These are phyloP conservation scores for Hymenoscyphus salicellus DNA, from an alignment of 2,329 filamentous ascomycete species.

Conservation along the genomic window DNA sequence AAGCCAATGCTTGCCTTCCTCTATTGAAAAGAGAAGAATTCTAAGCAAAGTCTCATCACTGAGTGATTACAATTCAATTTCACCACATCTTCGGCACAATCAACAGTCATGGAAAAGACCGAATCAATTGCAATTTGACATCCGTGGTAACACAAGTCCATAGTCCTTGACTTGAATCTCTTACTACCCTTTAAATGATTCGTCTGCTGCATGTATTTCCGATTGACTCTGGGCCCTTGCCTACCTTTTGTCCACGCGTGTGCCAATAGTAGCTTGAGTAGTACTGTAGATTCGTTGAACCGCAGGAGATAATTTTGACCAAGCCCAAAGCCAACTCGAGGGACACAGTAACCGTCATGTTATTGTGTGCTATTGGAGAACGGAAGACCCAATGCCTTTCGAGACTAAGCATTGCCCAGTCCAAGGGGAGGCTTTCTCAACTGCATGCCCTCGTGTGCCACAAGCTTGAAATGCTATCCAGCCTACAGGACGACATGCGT, in stretches of 20 bases:
- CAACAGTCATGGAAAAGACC: conserved; percentile 16
- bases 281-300: background rate
- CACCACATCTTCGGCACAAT: conserved; percentile 15
- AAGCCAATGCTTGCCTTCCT: conserved; percentile 5
- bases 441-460: background rate
- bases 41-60: conserved; percentile 9
- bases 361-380: background rate
- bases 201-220: background rate
- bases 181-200: background rate
- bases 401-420: too few species aligned
- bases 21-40: conserved; percentile 6
- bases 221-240: background rate
- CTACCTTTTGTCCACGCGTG: background rate
- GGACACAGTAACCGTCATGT: background rate
- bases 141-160: conserved; percentile 8
- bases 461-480: background rate
- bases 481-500: background rate
- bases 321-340: background rate
- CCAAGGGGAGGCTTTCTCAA: too few species aligned
- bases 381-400: too few species aligned
- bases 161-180: background rate
- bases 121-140: conserved; percentile 16
- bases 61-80: conserved; percentile 10
- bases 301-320: background rate
- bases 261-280: background rate